phyloP scores from a whole-genome alignment of 768 basidiomycete species.

The Boletus tomentosulus region DNA sequence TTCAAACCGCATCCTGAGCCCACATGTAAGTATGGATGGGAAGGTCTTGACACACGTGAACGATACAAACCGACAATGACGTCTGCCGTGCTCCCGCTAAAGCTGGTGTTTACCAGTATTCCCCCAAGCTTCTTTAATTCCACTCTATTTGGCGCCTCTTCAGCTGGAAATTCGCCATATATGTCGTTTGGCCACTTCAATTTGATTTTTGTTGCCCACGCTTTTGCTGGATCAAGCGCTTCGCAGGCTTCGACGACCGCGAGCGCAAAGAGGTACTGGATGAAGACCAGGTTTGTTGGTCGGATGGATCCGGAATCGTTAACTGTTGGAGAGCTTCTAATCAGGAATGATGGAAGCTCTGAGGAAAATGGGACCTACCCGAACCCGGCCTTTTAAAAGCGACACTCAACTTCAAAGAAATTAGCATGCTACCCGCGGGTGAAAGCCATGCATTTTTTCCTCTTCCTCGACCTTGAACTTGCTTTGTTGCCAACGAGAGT shows the following conservation, averaged over 20 bases:
- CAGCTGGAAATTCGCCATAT: constrained; percentile 60
- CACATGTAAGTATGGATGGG: constrained; percentile 1
- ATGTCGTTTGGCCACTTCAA: constrained; percentile 99
- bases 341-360: not conserved
- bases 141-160: constrained; percentile 22
- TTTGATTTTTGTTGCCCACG: constrained; percentile 53
- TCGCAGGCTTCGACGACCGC: constrained; percentile 87
- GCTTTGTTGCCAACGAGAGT: constrained; percentile 81
- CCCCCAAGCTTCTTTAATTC: constrained; percentile 83
- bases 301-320: constrained; percentile 12
- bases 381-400: constrained; percentile 12
- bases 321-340: not conserved
- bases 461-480: constrained; percentile 84
- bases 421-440: constrained; percentile 81
- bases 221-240: constrained; percentile 42
- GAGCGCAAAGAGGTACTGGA: constrained; percentile 89
- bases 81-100: constrained; percentile 65
- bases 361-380: constrained; percentile 2
- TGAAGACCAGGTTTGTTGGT: constrained; percentile 72
- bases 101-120: constrained; percentile 85
- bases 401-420: constrained; percentile 34
- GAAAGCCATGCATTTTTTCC: constrained; percentile 92
- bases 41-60: not conserved
- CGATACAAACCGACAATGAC: constrained; percentile 72
- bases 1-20: constrained; percentile 83